A percentile compares a stretch with the other conserved stretches of the same genome.
Conservation (phyloP, 768 basidiomycete genomes). For the Gymnopilus junonius region DNA sequence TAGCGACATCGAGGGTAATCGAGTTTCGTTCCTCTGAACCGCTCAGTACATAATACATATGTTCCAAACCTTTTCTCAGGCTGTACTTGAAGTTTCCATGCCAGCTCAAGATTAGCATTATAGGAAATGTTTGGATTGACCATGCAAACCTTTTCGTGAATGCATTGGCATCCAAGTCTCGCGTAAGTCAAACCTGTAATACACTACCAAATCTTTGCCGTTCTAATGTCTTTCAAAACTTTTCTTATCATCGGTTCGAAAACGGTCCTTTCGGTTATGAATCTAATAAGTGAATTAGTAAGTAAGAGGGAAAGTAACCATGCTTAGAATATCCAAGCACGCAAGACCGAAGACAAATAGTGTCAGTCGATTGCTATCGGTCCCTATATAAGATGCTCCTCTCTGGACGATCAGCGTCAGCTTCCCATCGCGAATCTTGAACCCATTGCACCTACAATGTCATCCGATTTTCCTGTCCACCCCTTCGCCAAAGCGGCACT, state of each 20-base stretch:
- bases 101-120: not conserved
- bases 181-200: not conserved
- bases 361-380: not conserved
- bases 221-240: not conserved
- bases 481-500: constrained; percentile 33
- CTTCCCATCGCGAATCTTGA: not conserved
- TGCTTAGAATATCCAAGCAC: not conserved
- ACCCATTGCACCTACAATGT: not conserved
- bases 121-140: not conserved
- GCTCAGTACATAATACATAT: too few species aligned
- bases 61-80: not conserved
- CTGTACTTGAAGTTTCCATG: not conserved
- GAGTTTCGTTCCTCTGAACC: not conserved
- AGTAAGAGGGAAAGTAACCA: not conserved
- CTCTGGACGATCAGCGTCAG: not conserved
- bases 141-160: not conserved
- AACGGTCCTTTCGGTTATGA: not conserved
- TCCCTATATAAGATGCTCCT: not conserved
- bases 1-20: too few species aligned
- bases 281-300: not conserved
- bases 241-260: not conserved
- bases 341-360: constrained; percentile 5
- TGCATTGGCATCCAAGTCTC: too few species aligned
- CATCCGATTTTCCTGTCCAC: constrained; percentile 6
- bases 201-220: not conserved